A percentile compares a stretch with the other conserved stretches of the same genome.
phyloP scores from a whole-genome alignment of 441 rosid genomes.

The Arabidopsis lyrata region DNA sequence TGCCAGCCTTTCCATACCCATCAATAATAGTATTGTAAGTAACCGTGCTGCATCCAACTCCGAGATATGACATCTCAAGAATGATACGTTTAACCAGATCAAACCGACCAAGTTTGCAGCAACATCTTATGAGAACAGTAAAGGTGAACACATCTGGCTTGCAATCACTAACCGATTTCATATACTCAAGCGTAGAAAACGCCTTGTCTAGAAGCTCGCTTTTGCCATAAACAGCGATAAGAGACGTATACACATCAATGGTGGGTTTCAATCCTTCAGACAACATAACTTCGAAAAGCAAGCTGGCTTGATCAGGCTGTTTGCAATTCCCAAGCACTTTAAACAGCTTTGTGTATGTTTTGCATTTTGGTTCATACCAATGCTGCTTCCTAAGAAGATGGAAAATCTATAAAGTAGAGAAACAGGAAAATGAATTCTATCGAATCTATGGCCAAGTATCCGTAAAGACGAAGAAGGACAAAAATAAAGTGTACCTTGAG shows the following conservation, averaged over 20 bases:
- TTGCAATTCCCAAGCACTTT: conserved; percentile 82
- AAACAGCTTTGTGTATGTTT: conserved; percentile 64
- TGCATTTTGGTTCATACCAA: conserved; percentile 83
- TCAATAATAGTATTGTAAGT: conserved; percentile 72
- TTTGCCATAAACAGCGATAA: conserved; percentile 70
- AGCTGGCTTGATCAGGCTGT: conserved; percentile 72
- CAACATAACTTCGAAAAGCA: conserved; percentile 71
- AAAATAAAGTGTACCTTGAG: conserved; percentile 56
- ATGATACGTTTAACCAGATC: conserved; percentile 58
- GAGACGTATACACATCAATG: conserved; percentile 81
- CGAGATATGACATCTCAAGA: conserved; percentile 75
- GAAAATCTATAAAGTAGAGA: conserved; percentile 57
- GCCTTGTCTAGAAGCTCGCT: conserved; percentile 63
- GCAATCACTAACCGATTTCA: conserved; percentile 76
- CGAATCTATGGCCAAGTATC: background rate
- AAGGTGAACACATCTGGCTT: conserved; percentile 78
- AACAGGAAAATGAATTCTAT: conserved; percentile 11
- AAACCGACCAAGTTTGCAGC: conserved; percentile 58
- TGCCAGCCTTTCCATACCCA: conserved; percentile 77
- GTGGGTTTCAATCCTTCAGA: conserved; percentile 77
- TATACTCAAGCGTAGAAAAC: conserved; percentile 61
- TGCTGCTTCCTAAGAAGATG: conserved; percentile 76
- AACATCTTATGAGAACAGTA: conserved; percentile 63
- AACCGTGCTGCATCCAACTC: conserved; percentile 62
- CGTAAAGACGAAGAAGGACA: too few species aligned